Base-by-base conservation (phyloP, 75 land plant genomes). In the Larix kaempferi region DNA sequence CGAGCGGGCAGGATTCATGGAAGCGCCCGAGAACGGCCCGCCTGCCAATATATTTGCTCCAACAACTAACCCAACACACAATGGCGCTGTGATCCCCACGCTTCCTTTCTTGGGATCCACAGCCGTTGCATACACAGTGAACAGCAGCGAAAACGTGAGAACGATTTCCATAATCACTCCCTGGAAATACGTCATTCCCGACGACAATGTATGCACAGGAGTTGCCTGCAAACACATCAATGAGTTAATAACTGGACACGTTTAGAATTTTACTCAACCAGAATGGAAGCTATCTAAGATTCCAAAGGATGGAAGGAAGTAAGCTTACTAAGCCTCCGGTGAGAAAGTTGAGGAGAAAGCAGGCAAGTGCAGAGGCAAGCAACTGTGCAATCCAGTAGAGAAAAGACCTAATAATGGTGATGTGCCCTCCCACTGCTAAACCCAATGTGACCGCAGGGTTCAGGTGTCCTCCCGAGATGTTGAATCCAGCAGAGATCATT, bases 1-100 rank as follows among this genome's bases (percentile, higher is more conserved):
- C 1, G 95, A 89, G 37, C 99, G 80, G 0, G 93, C 99, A 5
- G 99, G 99, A 87, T 97, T 94, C 95, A 97, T 92, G 21, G 95
- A 94, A 2, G 95, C 98, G 57, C 99, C 92, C 6, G 92, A 89
- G 85, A 91, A 96, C 21, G 93, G 82, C 59, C 92, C 95, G 33
- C 91, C 97, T 16, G 93, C 91, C 22, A 96, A 76, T 80, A 93
- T 90, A 82, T 90, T 87, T 14, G 94, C 96, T 13, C 83, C 82
- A 71, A 93, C 96, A 37, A 90, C 86, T 54, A 91, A 81, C 67
- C 93, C 96, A 57, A 88, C 86, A 3, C 93, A 81, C 52, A 84
- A 15, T 12, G 96, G 96, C 25, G 79, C 76, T 22, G 76, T 37
- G 6, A 55, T 10, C 39, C 60, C 78, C n/a, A 80, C 77, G 2